A percentile compares a stretch with the other conserved stretches of the same genome.
Conservation (phyloP, 106 monocot genomes). For the Xerophyta viscosa region DNA sequence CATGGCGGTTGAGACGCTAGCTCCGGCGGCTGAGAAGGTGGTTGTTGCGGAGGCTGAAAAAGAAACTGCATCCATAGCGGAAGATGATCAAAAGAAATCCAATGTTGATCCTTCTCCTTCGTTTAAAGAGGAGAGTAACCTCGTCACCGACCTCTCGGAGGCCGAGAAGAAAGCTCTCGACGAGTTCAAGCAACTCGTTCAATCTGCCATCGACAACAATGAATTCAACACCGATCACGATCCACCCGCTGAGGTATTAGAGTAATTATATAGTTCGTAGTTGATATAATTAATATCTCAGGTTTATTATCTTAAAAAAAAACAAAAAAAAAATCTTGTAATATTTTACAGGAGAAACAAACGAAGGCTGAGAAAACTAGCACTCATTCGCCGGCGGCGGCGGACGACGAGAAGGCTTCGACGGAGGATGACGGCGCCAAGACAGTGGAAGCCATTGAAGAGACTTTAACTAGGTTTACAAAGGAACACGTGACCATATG, state of each 20-base stretch:
- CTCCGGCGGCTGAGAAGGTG: slow-evolving; percentile 15
- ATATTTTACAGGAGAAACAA: not conserved
- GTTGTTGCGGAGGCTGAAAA: not conserved
- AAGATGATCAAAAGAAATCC: not conserved
- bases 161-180: slow-evolving; percentile 59
- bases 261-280: no score
- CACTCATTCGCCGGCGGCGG: not conserved
- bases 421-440: slow-evolving; percentile 12
- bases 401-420: not conserved
- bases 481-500: no score
- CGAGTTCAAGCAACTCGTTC: slow-evolving; percentile 44
- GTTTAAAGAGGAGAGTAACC: slow-evolving; percentile 67
- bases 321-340: no score
- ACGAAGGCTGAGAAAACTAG: not conserved
- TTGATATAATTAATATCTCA: no score
- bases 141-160: slow-evolving; percentile 38
- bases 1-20: slow-evolving; percentile 7
- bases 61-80: slow-evolving; percentile 4
- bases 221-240: slow-evolving; percentile 40
- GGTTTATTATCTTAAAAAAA: no score
- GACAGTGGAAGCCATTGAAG: slow-evolving; percentile 35
- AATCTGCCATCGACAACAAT: slow-evolving; percentile 30
- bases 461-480: no score
- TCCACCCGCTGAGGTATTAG: slow-evolving; percentile 6
- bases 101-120: slow-evolving; percentile 17